A percentile compares a stretch with the other conserved stretches of the same genome.
Evolutionary conservation across 202 grass and related monocot species (phyloP).

Genomic region (Panicum hallii): DNA sequence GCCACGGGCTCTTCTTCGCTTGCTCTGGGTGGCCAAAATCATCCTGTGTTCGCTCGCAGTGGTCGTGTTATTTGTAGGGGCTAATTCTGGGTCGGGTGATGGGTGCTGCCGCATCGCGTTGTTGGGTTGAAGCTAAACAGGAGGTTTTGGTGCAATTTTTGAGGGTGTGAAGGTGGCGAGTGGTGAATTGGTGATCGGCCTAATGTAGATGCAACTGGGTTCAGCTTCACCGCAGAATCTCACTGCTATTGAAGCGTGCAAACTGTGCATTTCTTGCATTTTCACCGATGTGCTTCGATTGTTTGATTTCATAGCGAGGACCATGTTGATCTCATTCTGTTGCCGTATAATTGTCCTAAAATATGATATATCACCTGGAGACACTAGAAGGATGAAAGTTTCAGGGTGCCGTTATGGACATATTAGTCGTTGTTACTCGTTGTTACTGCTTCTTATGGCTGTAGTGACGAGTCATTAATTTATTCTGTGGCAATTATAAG

Average conservation of each 20-base stretch:
- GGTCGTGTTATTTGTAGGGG: neutral
- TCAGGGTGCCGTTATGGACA: neutral
- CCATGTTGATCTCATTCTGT: neutral
- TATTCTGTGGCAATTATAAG: neutral
- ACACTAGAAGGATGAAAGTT: neutral
- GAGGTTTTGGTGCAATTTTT: slow-evolving; percentile 35
- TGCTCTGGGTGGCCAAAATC: neutral
- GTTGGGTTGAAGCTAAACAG: neutral
- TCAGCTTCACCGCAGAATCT: neutral
- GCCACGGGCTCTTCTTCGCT: neutral
- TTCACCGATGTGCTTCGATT: neutral
- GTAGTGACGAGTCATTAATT: neutral
- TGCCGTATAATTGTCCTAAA: neutral
- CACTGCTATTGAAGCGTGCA: neutral
- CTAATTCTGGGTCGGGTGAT: neutral
- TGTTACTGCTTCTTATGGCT: neutral
- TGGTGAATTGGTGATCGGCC: slow-evolving; percentile 1
- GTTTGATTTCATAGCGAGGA: neutral
- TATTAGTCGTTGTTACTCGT: too few species aligned
- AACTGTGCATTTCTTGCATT: neutral
- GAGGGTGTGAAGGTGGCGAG: neutral
- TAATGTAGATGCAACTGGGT: slow-evolving; percentile 19
- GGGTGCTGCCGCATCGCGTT: neutral
- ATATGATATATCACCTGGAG: neutral
- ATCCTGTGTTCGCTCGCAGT: neutral